These are phyloP conservation scores for Chlorella ohadii DNA, from an alignment of 139 green algal species.

Conservation along the genomic window DNA sequence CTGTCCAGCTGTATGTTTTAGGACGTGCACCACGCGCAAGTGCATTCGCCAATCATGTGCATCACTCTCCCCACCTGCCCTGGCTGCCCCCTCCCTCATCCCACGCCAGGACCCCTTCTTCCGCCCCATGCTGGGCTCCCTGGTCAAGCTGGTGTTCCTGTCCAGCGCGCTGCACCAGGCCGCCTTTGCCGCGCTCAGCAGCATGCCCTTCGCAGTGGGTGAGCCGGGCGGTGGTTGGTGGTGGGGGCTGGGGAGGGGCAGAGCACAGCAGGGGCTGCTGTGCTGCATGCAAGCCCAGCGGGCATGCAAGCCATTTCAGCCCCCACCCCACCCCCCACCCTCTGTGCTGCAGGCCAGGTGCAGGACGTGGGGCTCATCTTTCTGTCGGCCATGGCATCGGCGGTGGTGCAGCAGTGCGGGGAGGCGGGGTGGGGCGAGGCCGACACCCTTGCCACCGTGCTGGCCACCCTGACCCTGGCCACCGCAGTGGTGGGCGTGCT, in stretches of 20 bases:
- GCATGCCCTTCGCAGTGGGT: conserved; percentile 81
- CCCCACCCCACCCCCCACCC: no score
- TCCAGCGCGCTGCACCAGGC: conserved; percentile 75
- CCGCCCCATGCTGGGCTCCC: conserved; percentile 54
- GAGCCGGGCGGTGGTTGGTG: no score
- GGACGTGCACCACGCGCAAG: no score
- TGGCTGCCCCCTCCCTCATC: neutral
- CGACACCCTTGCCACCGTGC: conserved; percentile 65
- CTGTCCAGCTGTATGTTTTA: no score
- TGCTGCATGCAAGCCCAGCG: no score
- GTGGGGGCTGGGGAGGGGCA: no score
- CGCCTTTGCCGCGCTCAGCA: conserved; percentile 61
- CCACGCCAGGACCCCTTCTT: conserved; percentile 52
- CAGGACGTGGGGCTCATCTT: conserved; percentile 87
- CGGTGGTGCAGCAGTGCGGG: conserved; percentile 11
- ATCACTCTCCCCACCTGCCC: no score
- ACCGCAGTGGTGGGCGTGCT: conserved; percentile 74
- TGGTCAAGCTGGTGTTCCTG: conserved; percentile 75
- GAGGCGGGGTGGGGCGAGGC: conserved; percentile 14
- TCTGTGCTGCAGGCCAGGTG: conserved; percentile 38
- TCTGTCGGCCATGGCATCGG: conserved; percentile 74
- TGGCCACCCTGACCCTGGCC: conserved; percentile 60
- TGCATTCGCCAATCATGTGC: no score
- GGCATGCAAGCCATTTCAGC: no score
- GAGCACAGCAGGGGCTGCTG: no score